Base-by-base conservation (phyloP, 1,284 basidiomycete genomes). In the Pisolithus thermaeus region DNA sequence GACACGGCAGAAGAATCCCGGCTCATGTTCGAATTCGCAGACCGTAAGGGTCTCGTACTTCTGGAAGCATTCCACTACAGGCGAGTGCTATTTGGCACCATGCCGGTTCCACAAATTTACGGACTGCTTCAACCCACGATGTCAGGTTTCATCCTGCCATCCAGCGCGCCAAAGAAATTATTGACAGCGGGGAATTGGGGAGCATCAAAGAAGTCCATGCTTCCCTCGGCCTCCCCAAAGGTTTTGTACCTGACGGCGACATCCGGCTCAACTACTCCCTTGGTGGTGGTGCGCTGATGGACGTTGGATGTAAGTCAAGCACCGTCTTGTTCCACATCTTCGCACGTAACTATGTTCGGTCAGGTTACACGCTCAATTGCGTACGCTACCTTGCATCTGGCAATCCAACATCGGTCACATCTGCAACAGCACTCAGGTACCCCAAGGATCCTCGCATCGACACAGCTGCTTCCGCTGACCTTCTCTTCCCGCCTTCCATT, bases 211-310 rank as follows among this genome's bases (percentile, higher is more conserved):
- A 69, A 53, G 66, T 79, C 0, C 58, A 66, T 8, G 67, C 69
- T 4, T 46, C 61, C 18, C 57, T 80, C 22, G 52, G 64, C 2
- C 0, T 73, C 7, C 68, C 71, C 1, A 59, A 57, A 37, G 74
- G 74, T 1, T 11, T 73, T n/a, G 46, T 81, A 23, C 55, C 61
- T 4, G 61, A 63, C 11, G 61, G 65, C 50, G 77, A 87, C 60
- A 84, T 87, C 48, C 72, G 85, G 8, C 79, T 73, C 64, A 59
- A 79, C 22, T 80, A 77, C 53, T 64, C 71, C 2, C 67, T 90
- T 4, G 87, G 83, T 14, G 87, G 87, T 4, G 85, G 87, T 4
- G 69, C 73, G 1, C 60, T 81, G 55, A 87, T 87, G 83, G 85
- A 87, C 59, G 70, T 80, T 66, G 84, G 84, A 50, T 80, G 83